These are phyloP conservation scores for Calonectria pauciramosa DNA, from an alignment of 2,329 filamentous ascomycete species.

Conservation along the genomic window DNA sequence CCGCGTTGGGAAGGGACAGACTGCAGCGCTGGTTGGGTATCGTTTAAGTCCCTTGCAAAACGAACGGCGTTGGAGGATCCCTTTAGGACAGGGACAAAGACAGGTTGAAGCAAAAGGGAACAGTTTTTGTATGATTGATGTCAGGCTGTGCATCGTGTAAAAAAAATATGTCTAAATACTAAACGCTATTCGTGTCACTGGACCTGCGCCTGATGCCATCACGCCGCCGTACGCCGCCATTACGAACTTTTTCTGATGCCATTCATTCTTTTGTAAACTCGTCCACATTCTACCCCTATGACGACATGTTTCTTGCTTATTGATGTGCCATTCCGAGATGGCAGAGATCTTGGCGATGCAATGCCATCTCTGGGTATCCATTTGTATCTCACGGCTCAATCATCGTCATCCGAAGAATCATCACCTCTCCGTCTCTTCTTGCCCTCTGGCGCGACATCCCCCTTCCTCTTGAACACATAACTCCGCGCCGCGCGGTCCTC, in stretches of 20 bases:
- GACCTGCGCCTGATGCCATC: constrained; percentile 15
- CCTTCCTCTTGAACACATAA: constrained; percentile 74
- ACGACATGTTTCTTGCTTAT: not conserved
- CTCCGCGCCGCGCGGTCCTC: constrained; percentile 65
- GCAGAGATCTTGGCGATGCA: not conserved
- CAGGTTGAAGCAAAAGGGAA: not conserved
- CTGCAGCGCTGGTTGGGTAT: not conserved
- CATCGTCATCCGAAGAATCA: constrained; percentile 52
- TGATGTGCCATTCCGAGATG: not conserved
- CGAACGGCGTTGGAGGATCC: not conserved
- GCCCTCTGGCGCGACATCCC: constrained; percentile 55
- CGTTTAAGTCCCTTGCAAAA: not conserved
- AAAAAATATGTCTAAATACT: constrained; percentile 10
- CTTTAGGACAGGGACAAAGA: not conserved
- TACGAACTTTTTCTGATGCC: not conserved
- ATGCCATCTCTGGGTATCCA: not conserved
- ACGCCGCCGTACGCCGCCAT: constrained; percentile 17
- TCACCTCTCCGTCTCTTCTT: constrained; percentile 50
- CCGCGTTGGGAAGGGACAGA: not conserved
- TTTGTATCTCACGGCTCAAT: constrained; percentile 23
- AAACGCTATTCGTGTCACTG: not conserved
- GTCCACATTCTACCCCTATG: not conserved
- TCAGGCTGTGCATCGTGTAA: constrained; percentile 8
- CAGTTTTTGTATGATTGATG: not conserved
- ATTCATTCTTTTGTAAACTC: not conserved